Base-by-base conservation (phyloP, 805 yeast genomes). In the Torulaspora franciscae region DNA sequence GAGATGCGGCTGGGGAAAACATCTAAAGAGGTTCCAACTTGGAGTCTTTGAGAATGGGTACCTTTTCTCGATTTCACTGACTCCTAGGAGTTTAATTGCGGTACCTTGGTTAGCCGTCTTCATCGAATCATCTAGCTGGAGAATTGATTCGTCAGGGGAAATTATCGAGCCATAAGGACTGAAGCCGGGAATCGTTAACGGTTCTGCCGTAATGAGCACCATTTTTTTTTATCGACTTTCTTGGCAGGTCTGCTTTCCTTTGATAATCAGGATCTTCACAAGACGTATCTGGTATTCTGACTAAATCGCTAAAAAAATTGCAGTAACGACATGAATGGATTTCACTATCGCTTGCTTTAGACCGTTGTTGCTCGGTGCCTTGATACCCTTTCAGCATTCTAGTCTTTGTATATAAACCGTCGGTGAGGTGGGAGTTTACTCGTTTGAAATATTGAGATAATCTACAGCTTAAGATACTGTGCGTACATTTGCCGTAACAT, bases 91-190 rank as follows among this genome's bases (percentile, higher is more conserved):
- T 57, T 90, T 90, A 4, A 76, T 70, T 1, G 97, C 97, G 1
- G 97, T 90, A n/a, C 97, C 97, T 59, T 90, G 89, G 66, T 90
- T 90, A 4, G 96, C 97, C 26, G 73, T 62, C 30, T 64, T 58
- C 40, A 72, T 67, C 1, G 74, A 58, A 29, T 65, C 59, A 28
- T 45, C 47, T 9, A 49, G 46, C 23, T 39, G 44, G 3, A 36
- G 32, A 24, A 85, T 70, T 63, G 86, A 95, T 55, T 87, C 85
- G 48, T 76, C 77, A 3, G 95, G 85, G 23, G 93, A 83, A 34
- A 89, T 77, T 8, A 86, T 80, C 0, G 83, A 79, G 1, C 97
- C 97, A 61, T 73, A 89, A 2, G 73, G 72, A 1, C 76, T 75
- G 58, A 87, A 89, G 1, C 74, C 60, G 29, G 74, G 79, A 0